A percentile compares a stretch with the other conserved stretches of the same genome.
Evolutionary conservation across 768 basidiomycete species (phyloP).

Genomic region (Lentinula lateritia): DNA sequence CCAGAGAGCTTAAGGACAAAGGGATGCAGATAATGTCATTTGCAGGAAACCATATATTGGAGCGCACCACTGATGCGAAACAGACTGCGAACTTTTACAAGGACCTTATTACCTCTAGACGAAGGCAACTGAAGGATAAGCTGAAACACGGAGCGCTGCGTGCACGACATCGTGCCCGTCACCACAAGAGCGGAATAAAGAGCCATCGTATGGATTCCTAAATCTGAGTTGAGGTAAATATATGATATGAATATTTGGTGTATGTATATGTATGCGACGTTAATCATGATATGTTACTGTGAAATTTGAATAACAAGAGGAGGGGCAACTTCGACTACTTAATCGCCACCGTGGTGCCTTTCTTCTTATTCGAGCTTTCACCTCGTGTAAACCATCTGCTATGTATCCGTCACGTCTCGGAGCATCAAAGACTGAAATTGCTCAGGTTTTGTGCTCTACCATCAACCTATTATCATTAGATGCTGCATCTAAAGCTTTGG

Average conservation of each 20-base stretch:
- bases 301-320: no score
- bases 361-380: not conserved
- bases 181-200: not conserved
- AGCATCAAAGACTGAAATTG: not conserved
- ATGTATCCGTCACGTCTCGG: not conserved
- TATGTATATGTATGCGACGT: not conserved
- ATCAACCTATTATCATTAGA: not conserved
- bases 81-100: constrained; percentile 36
- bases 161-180: not conserved
- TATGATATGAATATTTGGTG: not conserved
- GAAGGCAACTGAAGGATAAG: constrained; percentile 23
- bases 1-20: constrained; percentile 45
- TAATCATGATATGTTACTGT: no score
- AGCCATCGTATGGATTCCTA: not conserved
- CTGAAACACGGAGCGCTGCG: constrained; percentile 9
- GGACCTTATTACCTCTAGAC: constrained; percentile 27
- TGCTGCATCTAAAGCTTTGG: constrained; percentile 12
- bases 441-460: not conserved
- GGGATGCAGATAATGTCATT: constrained; percentile 40
- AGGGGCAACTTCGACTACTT: no score
- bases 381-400: constrained; percentile 8
- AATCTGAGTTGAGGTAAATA: not conserved
- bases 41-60: constrained; percentile 36
- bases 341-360: not conserved
- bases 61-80: constrained; percentile 36